A percentile compares a stretch with the other conserved stretches of the same genome.
phyloP scores from a whole-genome alignment of 2,329 filamentous ascomycete species.

The Leptographium flavum region DNA sequence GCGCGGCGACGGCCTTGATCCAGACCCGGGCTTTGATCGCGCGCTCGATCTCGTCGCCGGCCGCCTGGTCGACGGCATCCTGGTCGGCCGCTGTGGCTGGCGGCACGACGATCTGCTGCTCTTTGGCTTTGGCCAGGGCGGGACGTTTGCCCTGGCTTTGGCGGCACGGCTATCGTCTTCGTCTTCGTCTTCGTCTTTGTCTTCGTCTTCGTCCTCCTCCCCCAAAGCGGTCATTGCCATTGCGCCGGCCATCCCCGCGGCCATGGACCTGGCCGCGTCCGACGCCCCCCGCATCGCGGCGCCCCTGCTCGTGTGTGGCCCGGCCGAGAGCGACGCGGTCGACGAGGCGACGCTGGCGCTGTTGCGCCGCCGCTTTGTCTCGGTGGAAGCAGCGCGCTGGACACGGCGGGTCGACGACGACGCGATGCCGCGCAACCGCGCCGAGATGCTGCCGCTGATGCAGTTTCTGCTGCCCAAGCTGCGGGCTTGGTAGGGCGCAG shows the following conservation, averaged over 20 bases:
- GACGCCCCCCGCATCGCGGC: slow-evolving; percentile 42
- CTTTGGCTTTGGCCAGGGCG: slow-evolving; percentile 56
- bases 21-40: slow-evolving; percentile 45
- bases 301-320: slow-evolving; percentile 47
- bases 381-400: slow-evolving; percentile 56
- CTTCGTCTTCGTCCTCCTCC: slow-evolving; percentile 13
- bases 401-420: slow-evolving; percentile 43
- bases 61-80: slow-evolving; percentile 33
- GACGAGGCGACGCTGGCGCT: slow-evolving; percentile 49
- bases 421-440: slow-evolving; percentile 66
- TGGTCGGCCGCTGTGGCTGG: slow-evolving; percentile 46
- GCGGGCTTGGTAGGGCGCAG: slow-evolving; percentile 12
- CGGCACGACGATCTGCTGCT: slow-evolving; percentile 43
- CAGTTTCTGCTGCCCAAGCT: slow-evolving; percentile 40
- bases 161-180: slow-evolving; percentile 17
- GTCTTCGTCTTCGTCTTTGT: slow-evolving; percentile 12
- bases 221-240: slow-evolving; percentile 35
- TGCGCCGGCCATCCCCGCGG: slow-evolving; percentile 39
- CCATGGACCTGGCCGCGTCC: slow-evolving; percentile 24
- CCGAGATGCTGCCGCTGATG: slow-evolving; percentile 88
- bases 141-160: slow-evolving; percentile 43
- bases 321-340: slow-evolving; percentile 27
- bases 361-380: slow-evolving; percentile 50
- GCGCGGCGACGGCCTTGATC: slow-evolving; percentile 38
- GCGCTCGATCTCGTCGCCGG: slow-evolving; percentile 31